phyloP scores from a whole-genome alignment of 306 rosid species.

The Psophocarpus tetragonolobus region DNA sequence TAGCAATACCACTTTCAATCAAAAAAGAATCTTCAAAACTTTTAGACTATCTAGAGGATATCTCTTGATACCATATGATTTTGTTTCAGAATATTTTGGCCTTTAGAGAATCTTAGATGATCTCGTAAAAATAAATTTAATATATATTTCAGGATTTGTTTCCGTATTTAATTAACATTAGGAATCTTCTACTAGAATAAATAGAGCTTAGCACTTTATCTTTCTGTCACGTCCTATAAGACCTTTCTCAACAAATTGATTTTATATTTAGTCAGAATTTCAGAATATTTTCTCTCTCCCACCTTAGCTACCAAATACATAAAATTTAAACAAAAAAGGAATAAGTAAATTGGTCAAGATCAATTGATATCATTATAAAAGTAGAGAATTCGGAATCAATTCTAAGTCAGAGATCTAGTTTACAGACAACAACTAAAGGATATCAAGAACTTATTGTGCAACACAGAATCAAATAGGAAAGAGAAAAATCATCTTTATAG shows the following conservation, averaged over 20 bases:
- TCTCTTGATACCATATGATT: constrained; percentile 8
- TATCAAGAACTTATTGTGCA: neutral
- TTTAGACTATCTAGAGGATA: constrained; percentile 11
- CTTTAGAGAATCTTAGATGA: neutral
- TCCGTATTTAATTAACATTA: constrained; percentile 1
- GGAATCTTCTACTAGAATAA: neutral
- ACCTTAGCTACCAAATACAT: neutral
- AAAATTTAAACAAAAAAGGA: constrained; percentile 15
- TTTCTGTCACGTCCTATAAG: neutral
- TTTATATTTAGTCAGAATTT: neutral
- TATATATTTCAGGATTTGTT: neutral
- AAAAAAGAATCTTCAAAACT: constrained; percentile 22
- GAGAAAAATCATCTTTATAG: neutral
- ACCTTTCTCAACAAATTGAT: neutral
- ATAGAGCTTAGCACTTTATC: neutral
- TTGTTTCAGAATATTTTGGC: neutral
- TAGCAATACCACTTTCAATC: constrained; percentile 24
- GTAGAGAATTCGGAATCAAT: neutral
- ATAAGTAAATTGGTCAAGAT: constrained; percentile 15
- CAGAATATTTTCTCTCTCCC: neutral
- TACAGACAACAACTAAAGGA: constrained; percentile 5
- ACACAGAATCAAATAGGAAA: constrained; percentile 24
- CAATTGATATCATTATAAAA: constrained; percentile 11
- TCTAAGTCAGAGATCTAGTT: neutral
- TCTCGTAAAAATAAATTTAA: neutral